Base-by-base conservation (phyloP, 306 rosid species). In the Biancaea sappan region DNA sequence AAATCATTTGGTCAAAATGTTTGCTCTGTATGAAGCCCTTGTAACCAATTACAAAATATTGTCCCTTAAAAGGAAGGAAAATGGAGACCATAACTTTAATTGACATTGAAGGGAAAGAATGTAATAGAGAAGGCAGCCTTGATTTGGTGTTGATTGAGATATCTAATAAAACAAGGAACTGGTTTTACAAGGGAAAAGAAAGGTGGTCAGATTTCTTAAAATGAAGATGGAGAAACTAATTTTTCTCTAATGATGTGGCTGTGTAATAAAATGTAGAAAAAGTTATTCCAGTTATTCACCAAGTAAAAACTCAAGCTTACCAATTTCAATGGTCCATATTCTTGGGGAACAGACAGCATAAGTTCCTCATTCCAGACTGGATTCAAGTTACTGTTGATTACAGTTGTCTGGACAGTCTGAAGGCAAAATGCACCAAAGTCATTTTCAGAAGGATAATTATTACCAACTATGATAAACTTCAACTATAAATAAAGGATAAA, bases 301-400 rank as follows among this genome's bases (percentile, higher is more conserved):
- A 38, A 19, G 14, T 57, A 35, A 76, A 54, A 40, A 24, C 52
- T 64, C 75, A 79, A 50, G 12, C 92, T 53, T 90, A 90, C 99
- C 99, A 95, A 73, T 79, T 92, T 93, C 72, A 95, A 44, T 40
- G 87, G 66, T 75, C 99, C 98, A 74, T 31, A 95, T 43, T 50
- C 47, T 74, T 88, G 91, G 26, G 99, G 99, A 79, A 95, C 97
- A 52, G 98, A 95, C 66, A 95, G 88, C 98, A 89, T 95, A 80
- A 83, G 92, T 65, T 95, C 99, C 85, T 92, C 98, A 81, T 95
- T 88, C 99, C 99, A 95, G 68, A 95, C 96, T 26, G 99, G 99
- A 76, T 95, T 95, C 91, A 95, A 85, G 89, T 95, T 92, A 80
- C 99, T 95, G 66, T 48, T 79, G 3, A 80, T 2, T 61, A 92